Base-by-base conservation (phyloP, 2,329 filamentous ascomycete species). In the Nectriaceae sp. region DNA sequence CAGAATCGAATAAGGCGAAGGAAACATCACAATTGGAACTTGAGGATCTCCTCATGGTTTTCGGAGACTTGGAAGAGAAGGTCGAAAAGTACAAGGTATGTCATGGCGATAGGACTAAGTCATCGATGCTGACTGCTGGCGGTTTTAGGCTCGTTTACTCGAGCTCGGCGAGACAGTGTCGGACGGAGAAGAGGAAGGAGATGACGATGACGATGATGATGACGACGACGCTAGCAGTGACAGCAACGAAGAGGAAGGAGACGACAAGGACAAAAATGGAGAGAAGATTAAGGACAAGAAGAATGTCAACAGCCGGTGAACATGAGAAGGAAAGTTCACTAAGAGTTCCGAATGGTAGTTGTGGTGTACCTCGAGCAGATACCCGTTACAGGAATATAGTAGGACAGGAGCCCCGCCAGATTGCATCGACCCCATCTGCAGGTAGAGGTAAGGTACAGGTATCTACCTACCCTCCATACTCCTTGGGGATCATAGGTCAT, bases 21-120 rank as follows among this genome's bases (percentile, higher is more conserved):
- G 77, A 83, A 52, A 71, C 79, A 2, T 78, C 79, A 4, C 89
- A 93, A 64, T 77, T 81, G 3, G 89, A 94, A 67, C 75, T 93
- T 39, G 89, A 94, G 57, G 89, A 94, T 66, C 75, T 93, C 45
- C 72, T 94, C 29, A 88, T 93, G 73, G 85, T 94, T 4, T 90
- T 92, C 68, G 84, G 83, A 13, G 89, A 94, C 63, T 65, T 91
- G 16, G 89, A 94, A 68, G 87, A 90, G 45, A 93, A 92, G 71
- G 76, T 84, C 41, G 77, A 79, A 36, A 83, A 82, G 59, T 90
- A 93, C 64, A 93, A 89, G 78, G 87, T 88, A 70, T 56, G 77
- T 50, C 20, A 8, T 6, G n/a, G n/a, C n/a, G 31, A 8, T 13
- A 31, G 26, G n/a, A 42, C 6, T 35, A 21, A 5, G 16, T 16